Percentiles rank a stretch among this genome's conserved stretches.
phyloP scores from a whole-genome alignment of 306 rosid species.

The Fragaria iinumae region DNA sequence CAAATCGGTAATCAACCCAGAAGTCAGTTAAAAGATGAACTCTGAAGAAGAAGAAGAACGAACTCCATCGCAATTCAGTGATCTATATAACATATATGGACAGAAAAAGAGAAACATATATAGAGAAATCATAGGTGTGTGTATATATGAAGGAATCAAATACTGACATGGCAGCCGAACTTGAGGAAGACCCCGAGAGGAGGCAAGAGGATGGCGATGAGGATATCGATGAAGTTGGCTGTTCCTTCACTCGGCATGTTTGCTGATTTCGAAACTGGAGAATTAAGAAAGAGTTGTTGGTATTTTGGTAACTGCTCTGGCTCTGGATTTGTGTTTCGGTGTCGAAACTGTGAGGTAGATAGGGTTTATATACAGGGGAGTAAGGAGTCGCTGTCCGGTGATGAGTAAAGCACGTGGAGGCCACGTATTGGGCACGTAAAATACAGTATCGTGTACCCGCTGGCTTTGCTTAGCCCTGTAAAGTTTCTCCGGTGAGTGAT shows the following conservation, averaged over 20 bases:
- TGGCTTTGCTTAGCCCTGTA: background rate
- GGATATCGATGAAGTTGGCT: slow-evolving; percentile 57
- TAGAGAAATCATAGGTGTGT: background rate
- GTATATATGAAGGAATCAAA: background rate
- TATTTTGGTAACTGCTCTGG: background rate
- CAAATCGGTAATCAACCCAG: background rate
- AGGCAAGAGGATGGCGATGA: slow-evolving; percentile 74
- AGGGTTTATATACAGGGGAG: background rate
- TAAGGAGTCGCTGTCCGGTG: background rate
- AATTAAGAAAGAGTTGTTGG: background rate
- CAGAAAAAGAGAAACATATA: background rate
- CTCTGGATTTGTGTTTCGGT: background rate
- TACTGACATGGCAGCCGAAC: slow-evolving; percentile 58
- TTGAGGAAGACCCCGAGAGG: slow-evolving; percentile 94
- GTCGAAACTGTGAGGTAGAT: background rate
- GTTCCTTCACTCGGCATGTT: slow-evolving; percentile 46
- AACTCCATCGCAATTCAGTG: background rate
- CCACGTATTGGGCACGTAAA: background rate
- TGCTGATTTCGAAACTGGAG: background rate
- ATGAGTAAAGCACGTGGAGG: background rate
- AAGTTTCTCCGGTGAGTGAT: background rate
- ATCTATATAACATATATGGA: background rate
- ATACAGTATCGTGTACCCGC: slow-evolving; percentile 1
- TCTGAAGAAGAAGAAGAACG: background rate
- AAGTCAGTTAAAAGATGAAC: background rate